Base-by-base conservation (phyloP, 352 stramenopile species). In the Aphanomyces astaci region DNA sequence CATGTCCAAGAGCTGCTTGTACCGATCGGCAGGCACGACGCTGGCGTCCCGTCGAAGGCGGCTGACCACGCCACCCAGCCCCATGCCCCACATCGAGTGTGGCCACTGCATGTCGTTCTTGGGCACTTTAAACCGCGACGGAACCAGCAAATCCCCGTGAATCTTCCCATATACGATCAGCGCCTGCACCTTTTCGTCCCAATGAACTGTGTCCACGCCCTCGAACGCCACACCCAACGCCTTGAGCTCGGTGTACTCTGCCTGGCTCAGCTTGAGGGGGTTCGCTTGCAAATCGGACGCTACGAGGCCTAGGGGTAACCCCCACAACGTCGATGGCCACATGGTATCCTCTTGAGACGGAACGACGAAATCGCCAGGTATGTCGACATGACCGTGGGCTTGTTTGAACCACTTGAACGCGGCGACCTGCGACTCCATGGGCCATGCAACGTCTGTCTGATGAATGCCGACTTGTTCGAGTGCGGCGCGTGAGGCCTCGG, bases 361-460 rank as follows among this genome's bases (percentile, higher is more conserved):
- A 1, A 59, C 51, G 25, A 59, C 51, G 51, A 59, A 59, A 32
- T 59, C 30, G 7, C 30, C 51, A 33, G 51, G 27, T n/a, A 59
- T 39, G 15, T n/a, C 30, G 30, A 59, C 19, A 25, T 59, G 51
- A 11, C 51, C 51, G n/a, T 59, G 13, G 27, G 33, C n/a, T 36
- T 59, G 51, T 32, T 59, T 59, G 51, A 59, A 59, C 51, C 51
- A 59, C 30, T 59, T 39, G 51, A 32, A 59, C 19, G 51, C 51
- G 17, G 51, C 51, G n/a, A 59, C 15, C 5, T 30, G 51, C 25
- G 51, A 59, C 22, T 59, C 51, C 51, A n/a, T n/a, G 11, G 51
- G 22, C 30, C 25, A 59, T 19, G 19, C 17, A 36, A 36, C 24
- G 11, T 59, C 51, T 39, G 22, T 32, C 27, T 10, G 30, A 33